Conservation (phyloP, 345 rosid species). For the Citrus hindsii region DNA sequence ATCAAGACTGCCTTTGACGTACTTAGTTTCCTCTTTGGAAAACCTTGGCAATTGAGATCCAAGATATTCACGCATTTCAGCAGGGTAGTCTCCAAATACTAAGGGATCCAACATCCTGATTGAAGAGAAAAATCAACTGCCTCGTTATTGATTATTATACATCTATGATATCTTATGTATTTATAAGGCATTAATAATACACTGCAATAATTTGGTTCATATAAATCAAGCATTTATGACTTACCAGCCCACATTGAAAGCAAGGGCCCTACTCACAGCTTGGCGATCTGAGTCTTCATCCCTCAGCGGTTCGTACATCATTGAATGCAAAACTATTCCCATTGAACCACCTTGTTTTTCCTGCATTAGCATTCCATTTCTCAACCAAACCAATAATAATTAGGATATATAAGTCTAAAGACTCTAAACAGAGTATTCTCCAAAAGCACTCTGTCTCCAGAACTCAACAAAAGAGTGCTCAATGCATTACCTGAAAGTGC, state of each 20-base stretch:
- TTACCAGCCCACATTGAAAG: conserved; percentile 30
- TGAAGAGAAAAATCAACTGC: not conserved
- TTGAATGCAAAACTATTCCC: conserved; percentile 22
- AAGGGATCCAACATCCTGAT: conserved; percentile 41
- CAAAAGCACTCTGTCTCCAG: not conserved
- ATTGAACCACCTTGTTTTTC: conserved; percentile 35
- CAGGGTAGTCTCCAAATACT: conserved; percentile 48
- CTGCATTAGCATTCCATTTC: conserved; percentile 16
- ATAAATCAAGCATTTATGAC: not conserved
- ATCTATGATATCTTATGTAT: not conserved
- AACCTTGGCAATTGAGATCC: conserved; percentile 36
- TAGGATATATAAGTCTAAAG: not conserved
- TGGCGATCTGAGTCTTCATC: conserved; percentile 30
- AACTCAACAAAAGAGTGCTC: not conserved
- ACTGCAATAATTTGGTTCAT: not conserved
- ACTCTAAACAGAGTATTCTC: not conserved
- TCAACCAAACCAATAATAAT: not conserved
- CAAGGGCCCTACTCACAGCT: conserved; percentile 35
- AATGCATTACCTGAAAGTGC: conserved; percentile 26
- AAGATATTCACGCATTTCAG: conserved; percentile 34
- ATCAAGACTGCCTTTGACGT: conserved; percentile 40
- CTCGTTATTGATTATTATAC: not conserved
- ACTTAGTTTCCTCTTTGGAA: conserved; percentile 22
- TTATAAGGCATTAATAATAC: no score
- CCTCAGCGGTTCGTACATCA: conserved; percentile 35